Percentiles rank a stretch among this genome's conserved stretches.
Evolutionary conservation across 2,329 filamentous ascomycete species (phyloP).

Genomic region (Sarocladium kiliense): DNA sequence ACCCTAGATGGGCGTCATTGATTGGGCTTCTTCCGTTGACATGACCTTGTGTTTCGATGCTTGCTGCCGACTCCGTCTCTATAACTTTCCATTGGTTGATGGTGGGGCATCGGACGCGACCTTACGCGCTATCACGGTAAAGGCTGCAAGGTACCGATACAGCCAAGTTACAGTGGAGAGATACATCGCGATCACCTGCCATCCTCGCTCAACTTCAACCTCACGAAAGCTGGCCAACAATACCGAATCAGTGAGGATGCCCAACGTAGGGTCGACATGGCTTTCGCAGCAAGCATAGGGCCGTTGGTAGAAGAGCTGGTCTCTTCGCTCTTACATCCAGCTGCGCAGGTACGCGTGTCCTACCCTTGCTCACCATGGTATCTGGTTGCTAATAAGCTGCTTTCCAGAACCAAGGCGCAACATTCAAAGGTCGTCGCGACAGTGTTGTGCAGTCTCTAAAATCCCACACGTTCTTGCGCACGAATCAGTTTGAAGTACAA

Average conservation of each 20-base stretch:
- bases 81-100: background rate
- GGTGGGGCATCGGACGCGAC: slow-evolving; percentile 6
- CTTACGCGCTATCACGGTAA: background rate
- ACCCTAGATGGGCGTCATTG: too few species aligned
- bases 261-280: slow-evolving; percentile 45
- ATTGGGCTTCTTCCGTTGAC: too few species aligned
- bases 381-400: slow-evolving; percentile 9
- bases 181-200: background rate
- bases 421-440: slow-evolving; percentile 42
- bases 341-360: slow-evolving; percentile 36
- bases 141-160: background rate
- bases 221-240: too few species aligned
- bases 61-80: too few species aligned
- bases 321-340: slow-evolving; percentile 49
- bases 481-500: slow-evolving; percentile 70
- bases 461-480: slow-evolving; percentile 54
- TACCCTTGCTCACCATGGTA: slow-evolving; percentile 4
- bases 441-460: slow-evolving; percentile 46
- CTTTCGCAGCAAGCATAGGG: slow-evolving; percentile 60
- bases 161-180: background rate
- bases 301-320: slow-evolving; percentile 68
- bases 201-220: background rate
- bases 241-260: background rate
- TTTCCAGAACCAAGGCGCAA: slow-evolving; percentile 22
- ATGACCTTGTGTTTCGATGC: too few species aligned